Percentiles rank a stretch among this genome's conserved stretches.
Conservation (phyloP, 257 asterid species). For the Gentiana straminea region DNA sequence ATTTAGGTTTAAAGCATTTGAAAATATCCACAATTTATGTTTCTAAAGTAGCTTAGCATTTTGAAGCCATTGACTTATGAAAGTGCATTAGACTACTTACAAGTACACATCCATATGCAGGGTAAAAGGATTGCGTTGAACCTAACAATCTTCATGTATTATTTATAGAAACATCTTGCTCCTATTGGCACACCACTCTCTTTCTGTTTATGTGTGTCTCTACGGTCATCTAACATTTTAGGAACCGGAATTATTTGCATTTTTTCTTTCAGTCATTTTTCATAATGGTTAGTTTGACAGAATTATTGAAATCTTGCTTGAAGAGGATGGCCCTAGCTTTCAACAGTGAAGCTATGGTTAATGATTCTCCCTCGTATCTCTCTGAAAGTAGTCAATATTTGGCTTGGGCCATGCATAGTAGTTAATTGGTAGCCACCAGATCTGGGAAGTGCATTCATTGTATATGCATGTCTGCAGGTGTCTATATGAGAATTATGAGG, state of each 20-base stretch:
- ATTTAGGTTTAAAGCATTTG: too few relatives aligned
- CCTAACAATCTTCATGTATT: too few relatives aligned
- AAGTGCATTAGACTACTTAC: too few relatives aligned
- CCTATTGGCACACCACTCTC: neutral
- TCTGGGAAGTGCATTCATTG: constrained; percentile 1
- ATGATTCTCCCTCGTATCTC: neutral
- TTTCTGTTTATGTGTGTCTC: neutral
- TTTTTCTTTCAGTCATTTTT: neutral
- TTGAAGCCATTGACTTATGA: too few relatives aligned
- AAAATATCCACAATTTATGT: too few relatives aligned
- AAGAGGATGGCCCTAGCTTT: neutral
- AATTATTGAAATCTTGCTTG: neutral
- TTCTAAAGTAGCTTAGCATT: too few relatives aligned
- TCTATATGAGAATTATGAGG: constrained; percentile 42
- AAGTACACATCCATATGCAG: too few relatives aligned
- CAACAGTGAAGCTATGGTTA: neutral
- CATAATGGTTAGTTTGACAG: too few relatives aligned
- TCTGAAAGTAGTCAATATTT: neutral
- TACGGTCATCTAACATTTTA: neutral
- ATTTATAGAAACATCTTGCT: neutral
- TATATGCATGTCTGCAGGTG: constrained; percentile 29
- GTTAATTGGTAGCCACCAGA: neutral
- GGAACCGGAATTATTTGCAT: too few relatives aligned
- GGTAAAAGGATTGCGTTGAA: too few relatives aligned
- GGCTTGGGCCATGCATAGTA: neutral